Evolutionary conservation across 805 yeast species (phyloP).

Genomic region (Monosporozyma unispora): DNA sequence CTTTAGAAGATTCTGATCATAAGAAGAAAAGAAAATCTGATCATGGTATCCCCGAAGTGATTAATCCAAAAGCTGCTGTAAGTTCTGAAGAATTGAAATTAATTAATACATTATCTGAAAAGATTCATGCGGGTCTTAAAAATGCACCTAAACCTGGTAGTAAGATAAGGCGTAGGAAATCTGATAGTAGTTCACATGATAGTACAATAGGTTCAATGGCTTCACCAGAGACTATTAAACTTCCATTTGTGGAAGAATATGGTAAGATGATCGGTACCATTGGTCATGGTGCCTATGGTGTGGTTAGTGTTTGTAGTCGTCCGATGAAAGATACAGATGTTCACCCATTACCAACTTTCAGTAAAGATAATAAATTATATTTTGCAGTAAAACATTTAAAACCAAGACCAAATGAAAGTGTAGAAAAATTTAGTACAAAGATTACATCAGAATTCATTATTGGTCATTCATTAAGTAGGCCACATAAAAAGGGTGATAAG

Average conservation of each 20-base stretch:
- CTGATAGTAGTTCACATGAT: not conserved
- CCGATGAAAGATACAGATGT: constrained; percentile 7
- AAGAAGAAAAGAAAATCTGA: constrained; percentile 1
- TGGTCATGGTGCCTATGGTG: constrained; percentile 97
- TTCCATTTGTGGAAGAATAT: constrained; percentile 34
- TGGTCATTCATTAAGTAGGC: constrained; percentile 58
- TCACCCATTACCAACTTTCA: constrained; percentile 45
- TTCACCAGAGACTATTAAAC: not conserved
- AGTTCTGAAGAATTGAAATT: constrained; percentile 42
- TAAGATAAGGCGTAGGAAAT: not conserved
- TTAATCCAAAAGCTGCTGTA: constrained; percentile 35
- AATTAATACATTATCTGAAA: constrained; percentile 41
- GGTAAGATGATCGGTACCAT: constrained; percentile 46
- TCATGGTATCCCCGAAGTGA: constrained; percentile 11
- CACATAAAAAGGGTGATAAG: constrained; percentile 5
- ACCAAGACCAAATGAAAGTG: constrained; percentile 73
- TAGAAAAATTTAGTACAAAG: constrained; percentile 84
- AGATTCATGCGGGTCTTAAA: constrained; percentile 35
- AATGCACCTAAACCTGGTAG: constrained; percentile 15
- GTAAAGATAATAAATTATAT: constrained; percentile 61
- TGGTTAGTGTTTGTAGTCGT: constrained; percentile 76
- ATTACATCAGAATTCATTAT: constrained; percentile 84
- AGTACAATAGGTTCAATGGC: not conserved
- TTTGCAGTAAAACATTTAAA: constrained; percentile 87
- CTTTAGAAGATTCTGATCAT: constrained; percentile 1